Base-by-base conservation (phyloP, 2,329 filamentous ascomycete genomes). In the Diaporthe nobilis region DNA sequence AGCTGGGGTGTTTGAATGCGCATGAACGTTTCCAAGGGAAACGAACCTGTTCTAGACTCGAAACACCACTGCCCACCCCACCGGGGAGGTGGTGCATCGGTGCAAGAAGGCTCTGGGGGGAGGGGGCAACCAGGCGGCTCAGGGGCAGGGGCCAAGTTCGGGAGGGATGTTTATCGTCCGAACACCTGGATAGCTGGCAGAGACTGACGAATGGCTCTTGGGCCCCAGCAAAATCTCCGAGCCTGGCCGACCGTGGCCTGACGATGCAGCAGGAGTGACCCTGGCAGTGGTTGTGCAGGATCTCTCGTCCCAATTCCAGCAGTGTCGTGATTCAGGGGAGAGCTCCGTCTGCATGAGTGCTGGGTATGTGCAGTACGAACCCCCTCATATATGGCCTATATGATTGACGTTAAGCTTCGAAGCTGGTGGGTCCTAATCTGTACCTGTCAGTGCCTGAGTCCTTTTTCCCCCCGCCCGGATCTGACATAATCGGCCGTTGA, bases 291-390 rank as follows among this genome's bases (percentile, higher is more conserved):
- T 4, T 53, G 65, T 31, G 34, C 65, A 53, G 22, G 47, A 37
- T 68, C 31, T 68, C 17, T 68, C 47, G n/a, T 68, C 65, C 47
- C 47, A 68, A 25, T 34, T n/a, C 20, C 31, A 34, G 65, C 17
- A 53, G 65, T 39, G 65, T 39, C n/a, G 65, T 68, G 65, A 68
- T 68, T 68, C 65, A 53, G 47, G 65, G 65, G 65, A 67, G 65
- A 25, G 49, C 65, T 68, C 65, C 47, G 31, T 53, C 65, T 42
- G 63, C 65, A 68, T 68, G n/a, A 68, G 65, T 20, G 65, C 47
- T 39, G 22, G 31, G 31, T 39, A 28, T 68, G 7, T 17, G 65
- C 47, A 39, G 65, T 17, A 20, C 34, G 65, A 68, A 68, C 65
- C 65, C 63, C 65, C 47, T 53, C 47, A 68, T 53, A 53, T 53